phyloP scores from a whole-genome alignment of 2,329 filamentous ascomycete species.

The Colletotrichum somersetense region DNA sequence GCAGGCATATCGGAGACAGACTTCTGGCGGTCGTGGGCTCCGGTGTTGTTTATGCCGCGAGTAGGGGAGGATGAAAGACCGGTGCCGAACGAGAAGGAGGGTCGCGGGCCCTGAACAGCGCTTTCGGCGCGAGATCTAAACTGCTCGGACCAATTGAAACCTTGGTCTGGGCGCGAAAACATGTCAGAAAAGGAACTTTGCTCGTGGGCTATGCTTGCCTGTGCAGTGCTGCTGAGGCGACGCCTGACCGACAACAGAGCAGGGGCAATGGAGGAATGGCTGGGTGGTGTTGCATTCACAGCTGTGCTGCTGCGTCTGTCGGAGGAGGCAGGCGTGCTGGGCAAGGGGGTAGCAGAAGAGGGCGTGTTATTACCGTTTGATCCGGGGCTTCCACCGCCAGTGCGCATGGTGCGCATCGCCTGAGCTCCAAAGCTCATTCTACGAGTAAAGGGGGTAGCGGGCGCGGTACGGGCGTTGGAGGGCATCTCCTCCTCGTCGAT shows the following conservation, averaged over 20 bases:
- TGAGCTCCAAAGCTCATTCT: slow-evolving; percentile 92
- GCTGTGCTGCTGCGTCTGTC: slow-evolving; percentile 43
- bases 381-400: slow-evolving; percentile 70
- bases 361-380: slow-evolving; percentile 68
- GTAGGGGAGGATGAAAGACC: slow-evolving; percentile 58
- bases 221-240: slow-evolving; percentile 57
- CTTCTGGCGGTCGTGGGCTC: slow-evolving; percentile 74
- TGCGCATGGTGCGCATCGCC: slow-evolving; percentile 78
- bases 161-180: slow-evolving; percentile 78
- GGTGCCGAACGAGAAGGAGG: slow-evolving; percentile 70
- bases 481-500: slow-evolving; percentile 76
- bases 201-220: slow-evolving; percentile 71
- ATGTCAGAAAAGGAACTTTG: slow-evolving; percentile 75
- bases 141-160: slow-evolving; percentile 98
- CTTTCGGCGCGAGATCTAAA: slow-evolving; percentile 92
- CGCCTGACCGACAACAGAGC: slow-evolving; percentile 51
- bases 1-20: slow-evolving; percentile 75
- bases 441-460: slow-evolving; percentile 81
- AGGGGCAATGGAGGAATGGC: slow-evolving; percentile 51
- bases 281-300: slow-evolving; percentile 47
- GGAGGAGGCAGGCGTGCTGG: slow-evolving; percentile 52
- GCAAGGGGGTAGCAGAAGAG: slow-evolving; percentile 52
- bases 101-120: slow-evolving; percentile 70
- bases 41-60: slow-evolving; percentile 49
- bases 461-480: slow-evolving; percentile 66